Conservation (phyloP, 1,284 basidiomycete species). For the Naganishia liquefaciens region DNA sequence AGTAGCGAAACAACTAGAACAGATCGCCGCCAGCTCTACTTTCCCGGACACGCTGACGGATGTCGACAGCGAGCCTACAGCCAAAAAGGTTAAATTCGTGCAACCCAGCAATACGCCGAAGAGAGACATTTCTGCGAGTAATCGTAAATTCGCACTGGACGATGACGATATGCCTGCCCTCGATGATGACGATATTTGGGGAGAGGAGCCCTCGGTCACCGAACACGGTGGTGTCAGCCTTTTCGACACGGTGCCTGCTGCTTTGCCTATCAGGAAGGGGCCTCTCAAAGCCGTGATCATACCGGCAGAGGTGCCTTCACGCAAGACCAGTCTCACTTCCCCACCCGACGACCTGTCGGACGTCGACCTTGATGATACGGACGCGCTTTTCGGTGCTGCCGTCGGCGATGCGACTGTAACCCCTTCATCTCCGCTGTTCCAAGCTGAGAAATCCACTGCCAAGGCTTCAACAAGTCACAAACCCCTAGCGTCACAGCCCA, state of each 20-base stretch:
- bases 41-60: slow-evolving; percentile 21
- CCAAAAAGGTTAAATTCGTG: slow-evolving; percentile 1
- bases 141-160: slow-evolving; percentile 1
- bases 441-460: neutral
- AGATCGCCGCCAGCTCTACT: slow-evolving; percentile 14
- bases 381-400: slow-evolving; percentile 6
- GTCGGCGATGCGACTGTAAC: neutral
- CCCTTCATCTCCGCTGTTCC: slow-evolving; percentile 16
- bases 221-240: slow-evolving; percentile 13
- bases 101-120: neutral
- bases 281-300: no score
- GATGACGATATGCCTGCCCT: slow-evolving; percentile 10
- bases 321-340: neutral
- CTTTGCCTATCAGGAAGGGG: no score
- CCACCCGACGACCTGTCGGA: slow-evolving; percentile 6
- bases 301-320: no score
- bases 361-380: slow-evolving; percentile 14
- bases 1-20: slow-evolving; percentile 6
- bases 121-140: neutral
- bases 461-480: neutral
- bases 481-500: neutral
- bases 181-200: slow-evolving; percentile 32
- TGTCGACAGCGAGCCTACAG: slow-evolving; percentile 1
- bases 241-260: slow-evolving; percentile 10
- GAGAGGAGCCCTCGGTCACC: neutral